These are phyloP conservation scores for Nelumbo lutea DNA, from an alignment of 164 flowering plant species.

Conservation along the genomic window DNA sequence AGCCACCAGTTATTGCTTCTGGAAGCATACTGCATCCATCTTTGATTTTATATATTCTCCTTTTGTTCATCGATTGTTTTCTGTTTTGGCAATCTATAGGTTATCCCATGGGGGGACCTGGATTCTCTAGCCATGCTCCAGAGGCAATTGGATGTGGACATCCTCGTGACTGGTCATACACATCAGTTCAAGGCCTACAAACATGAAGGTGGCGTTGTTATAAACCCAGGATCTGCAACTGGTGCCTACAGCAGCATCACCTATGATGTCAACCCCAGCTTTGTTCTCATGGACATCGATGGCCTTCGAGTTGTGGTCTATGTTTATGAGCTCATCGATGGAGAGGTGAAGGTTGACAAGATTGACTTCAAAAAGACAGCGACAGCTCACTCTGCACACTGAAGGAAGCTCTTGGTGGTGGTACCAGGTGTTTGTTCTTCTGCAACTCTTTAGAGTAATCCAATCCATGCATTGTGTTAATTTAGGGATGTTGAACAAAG, in stretches of 20 bases:
- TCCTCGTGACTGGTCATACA: slow-evolving; percentile 91
- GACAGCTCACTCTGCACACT: slow-evolving; percentile 18
- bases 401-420: background rate
- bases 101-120: slow-evolving; percentile 92
- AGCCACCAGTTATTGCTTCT: background rate
- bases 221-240: slow-evolving; percentile 84
- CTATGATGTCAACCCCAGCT: slow-evolving; percentile 85
- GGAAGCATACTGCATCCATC: background rate
- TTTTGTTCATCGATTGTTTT: background rate
- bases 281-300: slow-evolving; percentile 85
- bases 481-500: too few species aligned
- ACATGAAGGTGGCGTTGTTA: slow-evolving; percentile 80
- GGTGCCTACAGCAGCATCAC: slow-evolving; percentile 85
- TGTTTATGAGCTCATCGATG: slow-evolving; percentile 84
- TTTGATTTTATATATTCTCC: background rate
- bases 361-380: slow-evolving; percentile 79
- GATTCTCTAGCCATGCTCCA: slow-evolving; percentile 97
- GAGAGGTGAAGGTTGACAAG: slow-evolving; percentile 90
- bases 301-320: slow-evolving; percentile 79
- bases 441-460: too few species aligned
- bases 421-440: too few species aligned
- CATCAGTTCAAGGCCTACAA: slow-evolving; percentile 52
- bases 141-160: slow-evolving; percentile 93
- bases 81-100: slow-evolving; percentile 32
- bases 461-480: too few species aligned